Evolutionary conservation across 1,284 basidiomycete species (phyloP), one percentile per base, ranked within the genome.

Genomic region (Microbotryomycetes sp.): DNA sequence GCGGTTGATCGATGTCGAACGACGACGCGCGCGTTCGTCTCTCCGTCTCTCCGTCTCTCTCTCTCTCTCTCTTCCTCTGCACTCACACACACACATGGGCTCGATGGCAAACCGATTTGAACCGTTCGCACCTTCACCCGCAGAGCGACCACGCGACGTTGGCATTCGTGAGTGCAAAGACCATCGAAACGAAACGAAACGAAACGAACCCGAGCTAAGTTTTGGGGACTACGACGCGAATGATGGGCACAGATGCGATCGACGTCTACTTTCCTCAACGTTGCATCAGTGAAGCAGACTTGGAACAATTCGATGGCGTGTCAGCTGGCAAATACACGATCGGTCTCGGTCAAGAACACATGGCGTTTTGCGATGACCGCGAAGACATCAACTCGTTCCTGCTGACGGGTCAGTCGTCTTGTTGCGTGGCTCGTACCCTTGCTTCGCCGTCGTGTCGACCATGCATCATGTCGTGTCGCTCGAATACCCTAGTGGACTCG

Each of bases 351-450:
- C 92, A 97, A 78, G 86, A 97, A 79, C 93, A 85, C 81, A 98
- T 98, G 94, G 71, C 71, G 32, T 73, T 71, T 65, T 64, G 63
- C 60, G 68, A 71, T 56, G 72, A 71, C 65, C 74, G 77, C 66
- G 94, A 97, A 79, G 94, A 98, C 80, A 96, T 98, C 82, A 96
- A 97, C 84, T 96, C 93, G 30, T 94, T 97, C 76, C 87, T 91
- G 54, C 79, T 98, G 70, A 93, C 90, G 71, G 92, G 93, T 93
- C 67, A 64, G 87, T 78, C 22, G 26, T 36, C n/a, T 47, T 26
- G n/a, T n/a, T n/a, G n/a, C 15, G 31, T 28, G 16, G 19, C 6
- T 1, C 5, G 12, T 9, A 9, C 32, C 42, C 19, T 42, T 15
- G 30, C 25, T 54, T 19, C 52, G 12, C 46, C 45, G 25, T 15